Conservation (phyloP, 2,329 filamentous ascomycete genomes). For the Hymenoscyphus occultus region DNA sequence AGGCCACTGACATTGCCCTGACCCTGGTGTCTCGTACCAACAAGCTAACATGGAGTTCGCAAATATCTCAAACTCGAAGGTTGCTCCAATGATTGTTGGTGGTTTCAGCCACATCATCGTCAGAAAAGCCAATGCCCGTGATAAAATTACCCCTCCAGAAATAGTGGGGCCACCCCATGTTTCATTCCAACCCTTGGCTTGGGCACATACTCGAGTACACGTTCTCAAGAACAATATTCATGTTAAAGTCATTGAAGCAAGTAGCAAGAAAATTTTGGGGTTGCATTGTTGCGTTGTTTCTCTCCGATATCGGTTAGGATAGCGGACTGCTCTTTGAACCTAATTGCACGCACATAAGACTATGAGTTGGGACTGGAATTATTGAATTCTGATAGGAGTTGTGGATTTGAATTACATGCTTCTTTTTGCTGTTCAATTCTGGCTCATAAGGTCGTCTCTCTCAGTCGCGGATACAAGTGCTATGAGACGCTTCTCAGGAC, state of each 20-base stretch:
- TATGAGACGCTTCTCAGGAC: too few relatives aligned
- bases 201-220: not conserved
- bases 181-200: not conserved
- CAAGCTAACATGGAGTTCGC: not conserved
- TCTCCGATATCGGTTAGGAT: not conserved
- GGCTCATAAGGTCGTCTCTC: too few relatives aligned
- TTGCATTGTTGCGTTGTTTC: too few relatives aligned
- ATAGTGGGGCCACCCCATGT: not conserved
- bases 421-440: too few relatives aligned
- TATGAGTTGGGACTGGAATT: too few relatives aligned
- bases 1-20: not conserved
- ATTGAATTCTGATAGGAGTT: too few relatives aligned
- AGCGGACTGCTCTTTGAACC: not conserved
- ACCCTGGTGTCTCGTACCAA: not conserved
- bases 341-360: not conserved
- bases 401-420: too few relatives aligned
- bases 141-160: conserved; percentile 1
- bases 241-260: not conserved
- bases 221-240: not conserved
- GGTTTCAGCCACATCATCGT: not conserved
- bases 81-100: not conserved
- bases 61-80: not conserved
- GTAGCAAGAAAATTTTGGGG: not conserved
- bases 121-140: not conserved
- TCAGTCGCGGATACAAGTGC: too few relatives aligned